Evolutionary conservation across 352 stramenopile species (phyloP), one percentile per base, ranked within the genome.

Genomic region (Globisporangium solare): DNA sequence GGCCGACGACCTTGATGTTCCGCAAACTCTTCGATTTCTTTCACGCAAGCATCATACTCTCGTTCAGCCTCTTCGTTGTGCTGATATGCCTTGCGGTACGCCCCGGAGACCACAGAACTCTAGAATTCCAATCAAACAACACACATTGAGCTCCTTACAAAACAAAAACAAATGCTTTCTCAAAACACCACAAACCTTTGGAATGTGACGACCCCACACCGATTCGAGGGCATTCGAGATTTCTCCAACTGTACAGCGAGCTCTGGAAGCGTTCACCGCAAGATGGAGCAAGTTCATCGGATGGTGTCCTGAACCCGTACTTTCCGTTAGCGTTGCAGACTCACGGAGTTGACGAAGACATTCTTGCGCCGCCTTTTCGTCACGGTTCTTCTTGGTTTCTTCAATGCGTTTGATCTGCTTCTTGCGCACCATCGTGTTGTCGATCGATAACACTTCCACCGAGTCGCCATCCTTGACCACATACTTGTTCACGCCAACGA

Each of bases 401-500:
- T 96, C 70, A 49, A 86, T 80, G 24, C 88, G 77, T 35, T 79
- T 82, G 55, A 98, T 91, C 67, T 98, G 95, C 54, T 88, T 88
- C 51, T 92, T 71, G 61, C 91, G 79, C 40, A 98, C 95, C 47
- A 76, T 67, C 32, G 77, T 91, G 63, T 98, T 98, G 61, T 98
- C 93, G 68, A 98, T 97, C 52, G 80, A 71, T 8, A 98, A 68
- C 27, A 98, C 93, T 57, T 98, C 93, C 24, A 98, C 80, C n/a
- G 64, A 67, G 66, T 96, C 86, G 42, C 83, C 77, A 54, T 94
- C 74, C 57, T 92, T 73, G 40, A 98, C 74, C 15, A 83, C 68
- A 73, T 98, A 98, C 68, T 98, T 98, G 77, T 99, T 99, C 12
- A 99, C 93, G 21, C 96, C 96, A 11, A 99, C 95, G 55, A 99